A percentile compares a stretch with the other conserved stretches of the same genome.
Evolutionary conservation across 139 green algal species (phyloP).

Genomic region (Micractinium conductrix): DNA sequence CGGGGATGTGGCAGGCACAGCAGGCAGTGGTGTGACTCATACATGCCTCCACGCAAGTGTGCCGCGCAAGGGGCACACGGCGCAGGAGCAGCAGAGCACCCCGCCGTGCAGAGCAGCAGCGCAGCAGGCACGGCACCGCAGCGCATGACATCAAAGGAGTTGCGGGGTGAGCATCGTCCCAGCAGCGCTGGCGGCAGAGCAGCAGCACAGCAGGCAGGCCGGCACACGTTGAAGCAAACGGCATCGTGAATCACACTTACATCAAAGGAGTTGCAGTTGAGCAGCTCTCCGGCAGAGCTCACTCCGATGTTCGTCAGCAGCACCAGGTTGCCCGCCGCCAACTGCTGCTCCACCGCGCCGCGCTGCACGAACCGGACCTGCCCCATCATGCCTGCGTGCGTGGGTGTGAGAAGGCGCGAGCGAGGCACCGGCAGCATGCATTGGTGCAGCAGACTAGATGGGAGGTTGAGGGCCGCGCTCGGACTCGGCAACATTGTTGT

Average conservation of each 20-base stretch:
- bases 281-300: constrained; percentile 80
- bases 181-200: no score
- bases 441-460: no score
- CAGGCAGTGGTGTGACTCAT: no score
- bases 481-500: not conserved
- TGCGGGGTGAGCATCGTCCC: no score
- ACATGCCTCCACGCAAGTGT: no score
- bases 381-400: constrained; percentile 31
- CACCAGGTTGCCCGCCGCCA: constrained; percentile 88
- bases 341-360: constrained; percentile 77
- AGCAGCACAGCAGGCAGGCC: no score
- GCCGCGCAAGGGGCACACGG: no score
- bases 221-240: not conserved
- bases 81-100: no score
- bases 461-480: not conserved
- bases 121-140: no score
- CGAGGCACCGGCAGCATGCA: not conserved
- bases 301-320: constrained; percentile 87
- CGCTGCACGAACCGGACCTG: constrained; percentile 81
- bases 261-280: constrained; percentile 97
- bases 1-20: no score
- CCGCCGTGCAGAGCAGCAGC: no score
- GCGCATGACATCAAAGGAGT: no score
- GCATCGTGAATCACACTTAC: constrained; percentile 70
- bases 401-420: not conserved